phyloP scores from a whole-genome alignment of 768 basidiomycete genomes.

The Russula ochroleuca region DNA sequence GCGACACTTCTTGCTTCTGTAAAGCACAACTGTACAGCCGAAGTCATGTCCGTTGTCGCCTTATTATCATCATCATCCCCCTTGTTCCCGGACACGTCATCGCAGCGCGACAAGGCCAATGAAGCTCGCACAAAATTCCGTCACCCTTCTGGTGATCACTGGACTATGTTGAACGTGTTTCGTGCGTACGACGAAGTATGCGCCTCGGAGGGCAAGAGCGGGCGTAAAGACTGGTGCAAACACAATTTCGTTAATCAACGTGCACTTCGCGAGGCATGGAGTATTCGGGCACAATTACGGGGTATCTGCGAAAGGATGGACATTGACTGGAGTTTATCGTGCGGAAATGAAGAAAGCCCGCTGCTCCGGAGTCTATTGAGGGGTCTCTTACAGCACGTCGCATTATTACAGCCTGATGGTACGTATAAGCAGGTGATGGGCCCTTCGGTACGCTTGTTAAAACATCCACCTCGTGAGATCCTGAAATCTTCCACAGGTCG shows the following conservation, averaged over 20 bases:
- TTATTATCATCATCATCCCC: conserved; percentile 77
- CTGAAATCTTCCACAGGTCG: conserved; percentile 41
- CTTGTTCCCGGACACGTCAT: conserved; percentile 72
- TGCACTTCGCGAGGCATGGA: conserved; percentile 69
- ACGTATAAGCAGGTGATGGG: conserved; percentile 82
- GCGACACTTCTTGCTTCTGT: conserved; percentile 77
- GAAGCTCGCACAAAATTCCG: conserved; percentile 74
- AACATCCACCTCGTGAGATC: neutral
- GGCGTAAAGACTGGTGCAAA: conserved; percentile 72
- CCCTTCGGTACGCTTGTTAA: conserved; percentile 46
- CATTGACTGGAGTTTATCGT: conserved; percentile 56
- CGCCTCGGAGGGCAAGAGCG: conserved; percentile 43
- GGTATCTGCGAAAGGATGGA: conserved; percentile 55
- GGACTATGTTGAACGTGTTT: conserved; percentile 83
- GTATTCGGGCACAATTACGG: conserved; percentile 76
- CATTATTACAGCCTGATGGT: conserved; percentile 79
- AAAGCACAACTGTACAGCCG: conserved; percentile 63
- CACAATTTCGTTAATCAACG: conserved; percentile 80
- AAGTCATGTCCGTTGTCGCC: conserved; percentile 82
- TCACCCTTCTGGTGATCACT: conserved; percentile 85
- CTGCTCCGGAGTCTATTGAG: conserved; percentile 67
- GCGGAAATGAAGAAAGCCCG: conserved; percentile 60
- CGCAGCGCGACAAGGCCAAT: conserved; percentile 66
- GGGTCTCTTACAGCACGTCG: conserved; percentile 80
- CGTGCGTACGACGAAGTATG: conserved; percentile 74